phyloP scores from a whole-genome alignment of 2,329 filamentous ascomycete species.

The Ophiocordyceps camponoti-floridani region DNA sequence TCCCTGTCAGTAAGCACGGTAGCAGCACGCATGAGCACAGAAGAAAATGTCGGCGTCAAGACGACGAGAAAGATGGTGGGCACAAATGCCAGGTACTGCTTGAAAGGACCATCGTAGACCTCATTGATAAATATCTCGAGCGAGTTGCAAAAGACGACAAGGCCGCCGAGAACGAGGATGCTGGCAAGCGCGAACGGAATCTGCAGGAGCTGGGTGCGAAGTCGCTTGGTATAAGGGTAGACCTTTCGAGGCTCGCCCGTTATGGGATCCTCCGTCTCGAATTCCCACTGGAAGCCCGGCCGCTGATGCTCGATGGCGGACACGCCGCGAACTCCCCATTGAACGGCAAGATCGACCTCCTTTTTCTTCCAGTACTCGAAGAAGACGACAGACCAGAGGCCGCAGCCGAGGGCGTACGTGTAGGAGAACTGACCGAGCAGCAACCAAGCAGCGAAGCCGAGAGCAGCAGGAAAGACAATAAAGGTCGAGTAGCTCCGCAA shows the following conservation, averaged over 20 bases:
- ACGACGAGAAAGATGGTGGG: conserved; percentile 78
- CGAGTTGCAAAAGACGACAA: conserved; percentile 76
- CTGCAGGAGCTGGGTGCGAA: conserved; percentile 62
- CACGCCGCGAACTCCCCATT: conserved; percentile 79
- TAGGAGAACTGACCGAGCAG: conserved; percentile 73
- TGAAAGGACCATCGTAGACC: conserved; percentile 78
- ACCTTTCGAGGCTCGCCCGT: conserved; percentile 63
- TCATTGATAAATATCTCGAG: conserved; percentile 94
- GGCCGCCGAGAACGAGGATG: conserved; percentile 50
- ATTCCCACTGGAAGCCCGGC: conserved; percentile 63
- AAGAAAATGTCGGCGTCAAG: conserved; percentile 60
- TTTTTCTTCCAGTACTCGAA: conserved; percentile 95
- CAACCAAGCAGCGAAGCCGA: conserved; percentile 63
- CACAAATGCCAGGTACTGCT: conserved; percentile 67
- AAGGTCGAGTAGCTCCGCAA: conserved; percentile 81
- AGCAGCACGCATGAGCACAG: conserved; percentile 59
- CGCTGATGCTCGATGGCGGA: conserved; percentile 64
- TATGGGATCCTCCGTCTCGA: conserved; percentile 57
- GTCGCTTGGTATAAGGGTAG: conserved; percentile 58
- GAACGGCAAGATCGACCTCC: conserved; percentile 67
- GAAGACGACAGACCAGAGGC: conserved; percentile 77
- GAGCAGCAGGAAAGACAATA: conserved; percentile 60
- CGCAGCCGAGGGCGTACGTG: conserved; percentile 60
- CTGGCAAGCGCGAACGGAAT: conserved; percentile 71
- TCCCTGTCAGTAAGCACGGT: conserved; percentile 64